Evolutionary conservation across 2,329 filamentous ascomycete genomes (phyloP).

Genomic region (Aspergillus terreus): DNA sequence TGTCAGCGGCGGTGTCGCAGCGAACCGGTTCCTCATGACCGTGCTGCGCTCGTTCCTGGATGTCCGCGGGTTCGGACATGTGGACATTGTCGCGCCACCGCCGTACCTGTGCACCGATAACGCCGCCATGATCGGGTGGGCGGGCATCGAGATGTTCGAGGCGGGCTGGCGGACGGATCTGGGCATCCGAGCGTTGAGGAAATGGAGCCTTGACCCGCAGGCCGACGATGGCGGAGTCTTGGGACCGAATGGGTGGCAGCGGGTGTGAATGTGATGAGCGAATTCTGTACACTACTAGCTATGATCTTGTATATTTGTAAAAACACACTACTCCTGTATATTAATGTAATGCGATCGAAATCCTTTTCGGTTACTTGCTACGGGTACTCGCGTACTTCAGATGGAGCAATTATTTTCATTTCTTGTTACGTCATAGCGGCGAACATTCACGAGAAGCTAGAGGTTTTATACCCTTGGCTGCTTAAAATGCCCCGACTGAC

Average conservation of each 20-base stretch:
- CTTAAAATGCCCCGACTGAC: neutral
- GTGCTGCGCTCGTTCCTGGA: slow-evolving; percentile 62
- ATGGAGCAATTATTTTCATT: neutral
- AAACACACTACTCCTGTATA: neutral
- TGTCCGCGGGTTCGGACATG: slow-evolving; percentile 59
- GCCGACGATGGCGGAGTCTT: slow-evolving; percentile 64
- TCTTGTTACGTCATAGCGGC: neutral
- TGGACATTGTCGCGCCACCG: slow-evolving; percentile 72
- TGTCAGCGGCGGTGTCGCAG: slow-evolving; percentile 85
- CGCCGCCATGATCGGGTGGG: slow-evolving; percentile 96
- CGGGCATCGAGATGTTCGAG: slow-evolving; percentile 87
- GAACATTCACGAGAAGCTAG: neutral
- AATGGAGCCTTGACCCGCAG: slow-evolving; percentile 69
- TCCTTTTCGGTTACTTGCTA: neutral
- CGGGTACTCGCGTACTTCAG: neutral
- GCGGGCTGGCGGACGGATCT: slow-evolving; percentile 67
- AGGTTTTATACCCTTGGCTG: neutral
- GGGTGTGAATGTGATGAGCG: slow-evolving; percentile 14
- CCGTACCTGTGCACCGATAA: slow-evolving; percentile 83
- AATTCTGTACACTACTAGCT: neutral
- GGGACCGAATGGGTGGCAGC: slow-evolving; percentile 54
- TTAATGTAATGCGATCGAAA: neutral
- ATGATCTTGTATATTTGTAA: neutral
- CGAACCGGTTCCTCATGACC: slow-evolving; percentile 72
- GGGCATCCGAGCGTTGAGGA: slow-evolving; percentile 57